phyloP scores from a whole-genome alignment of 768 basidiomycete genomes.

The Phylloporus sp. region DNA sequence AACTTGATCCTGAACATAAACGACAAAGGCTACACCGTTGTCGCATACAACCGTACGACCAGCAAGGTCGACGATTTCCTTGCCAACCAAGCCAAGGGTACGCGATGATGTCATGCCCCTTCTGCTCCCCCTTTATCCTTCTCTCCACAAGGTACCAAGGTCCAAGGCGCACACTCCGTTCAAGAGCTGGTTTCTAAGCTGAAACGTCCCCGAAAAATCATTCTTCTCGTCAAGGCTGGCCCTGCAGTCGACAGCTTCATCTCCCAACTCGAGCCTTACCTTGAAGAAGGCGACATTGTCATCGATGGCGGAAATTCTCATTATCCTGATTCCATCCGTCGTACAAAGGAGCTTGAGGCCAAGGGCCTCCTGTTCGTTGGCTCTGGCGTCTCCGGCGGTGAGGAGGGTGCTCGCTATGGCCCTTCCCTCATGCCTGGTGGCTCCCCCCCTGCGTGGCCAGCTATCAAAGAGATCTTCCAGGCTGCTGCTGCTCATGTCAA shows the following conservation, averaged over 20 bases:
- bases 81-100: slow-evolving; percentile 96
- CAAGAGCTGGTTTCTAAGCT: slow-evolving; percentile 89
- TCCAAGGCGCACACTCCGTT: slow-evolving; percentile 92
- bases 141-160: slow-evolving; percentile 71
- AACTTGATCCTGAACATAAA: slow-evolving; percentile 99
- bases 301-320: slow-evolving; percentile 99
- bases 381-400: slow-evolving; percentile 98
- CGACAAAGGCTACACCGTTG: slow-evolving; percentile 98
- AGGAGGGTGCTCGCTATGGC: slow-evolving; percentile 96
- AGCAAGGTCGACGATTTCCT: slow-evolving; percentile 96
- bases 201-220: slow-evolving; percentile 93
- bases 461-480: slow-evolving; percentile 98
- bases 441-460: slow-evolving; percentile 88
- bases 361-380: slow-evolving; percentile 98
- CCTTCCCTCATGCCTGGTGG: slow-evolving; percentile 99
- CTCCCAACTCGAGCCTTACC: slow-evolving; percentile 77
- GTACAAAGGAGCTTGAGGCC: slow-evolving; percentile 85
- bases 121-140: slow-evolving; percentile 17
- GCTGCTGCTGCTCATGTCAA: slow-evolving; percentile 92
- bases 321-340: slow-evolving; percentile 97
- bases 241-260: slow-evolving; percentile 96
- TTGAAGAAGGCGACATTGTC: slow-evolving; percentile 96
- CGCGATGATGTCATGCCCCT: slow-evolving; percentile 30
- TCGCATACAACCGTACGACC: slow-evolving; percentile 95
- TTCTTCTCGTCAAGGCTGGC: slow-evolving; percentile 98